Conservation (phyloP, 2,329 filamentous ascomycete species). For the Metarhizium brunneum region DNA sequence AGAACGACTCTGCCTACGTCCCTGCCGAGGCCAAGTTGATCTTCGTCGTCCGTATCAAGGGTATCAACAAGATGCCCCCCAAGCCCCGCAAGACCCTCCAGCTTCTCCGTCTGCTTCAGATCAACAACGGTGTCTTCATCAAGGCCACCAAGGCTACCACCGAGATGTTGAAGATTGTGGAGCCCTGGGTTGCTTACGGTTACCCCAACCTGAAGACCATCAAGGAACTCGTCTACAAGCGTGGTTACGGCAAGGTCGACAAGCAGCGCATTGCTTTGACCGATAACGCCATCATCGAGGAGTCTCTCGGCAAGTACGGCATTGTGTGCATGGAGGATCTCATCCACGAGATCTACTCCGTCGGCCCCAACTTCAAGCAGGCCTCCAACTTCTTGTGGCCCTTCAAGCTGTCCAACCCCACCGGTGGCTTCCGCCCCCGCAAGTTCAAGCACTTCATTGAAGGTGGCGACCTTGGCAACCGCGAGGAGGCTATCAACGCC, state of each 20-base stretch:
- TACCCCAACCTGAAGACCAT: slow-evolving; percentile 99
- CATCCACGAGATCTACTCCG: slow-evolving; percentile 98
- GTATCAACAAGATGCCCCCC: slow-evolving; percentile 99
- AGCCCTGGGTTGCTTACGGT: slow-evolving; percentile 98
- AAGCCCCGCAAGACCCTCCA: slow-evolving; percentile 99
- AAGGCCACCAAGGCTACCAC: slow-evolving; percentile 93
- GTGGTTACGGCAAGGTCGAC: slow-evolving; percentile 97
- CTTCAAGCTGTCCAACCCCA: slow-evolving; percentile 99
- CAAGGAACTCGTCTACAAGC: slow-evolving; percentile 99
- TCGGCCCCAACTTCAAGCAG: slow-evolving; percentile 99
- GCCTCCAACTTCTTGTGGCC: slow-evolving; percentile 99
- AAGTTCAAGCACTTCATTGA: slow-evolving; percentile 99
- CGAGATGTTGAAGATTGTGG: slow-evolving; percentile 96
- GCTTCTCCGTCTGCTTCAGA: slow-evolving; percentile 98
- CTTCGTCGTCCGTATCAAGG: slow-evolving; percentile 99
- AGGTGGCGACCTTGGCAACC: slow-evolving; percentile 97
- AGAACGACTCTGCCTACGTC: slow-evolving; percentile 88
- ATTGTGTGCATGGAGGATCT: slow-evolving; percentile 99
- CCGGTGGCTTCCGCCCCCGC: slow-evolving; percentile 85
- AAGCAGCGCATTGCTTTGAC: slow-evolving; percentile 96
- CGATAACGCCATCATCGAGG: slow-evolving; percentile 96
- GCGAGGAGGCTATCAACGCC: slow-evolving; percentile 95
- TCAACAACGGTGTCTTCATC: slow-evolving; percentile 99
- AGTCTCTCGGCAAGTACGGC: slow-evolving; percentile 93
- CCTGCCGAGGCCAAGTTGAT: slow-evolving; percentile 91